A percentile compares a stretch with the other conserved stretches of the same genome.
phyloP scores from a whole-genome alignment of 768 basidiomycete genomes.

The Rhizopogon rudus region DNA sequence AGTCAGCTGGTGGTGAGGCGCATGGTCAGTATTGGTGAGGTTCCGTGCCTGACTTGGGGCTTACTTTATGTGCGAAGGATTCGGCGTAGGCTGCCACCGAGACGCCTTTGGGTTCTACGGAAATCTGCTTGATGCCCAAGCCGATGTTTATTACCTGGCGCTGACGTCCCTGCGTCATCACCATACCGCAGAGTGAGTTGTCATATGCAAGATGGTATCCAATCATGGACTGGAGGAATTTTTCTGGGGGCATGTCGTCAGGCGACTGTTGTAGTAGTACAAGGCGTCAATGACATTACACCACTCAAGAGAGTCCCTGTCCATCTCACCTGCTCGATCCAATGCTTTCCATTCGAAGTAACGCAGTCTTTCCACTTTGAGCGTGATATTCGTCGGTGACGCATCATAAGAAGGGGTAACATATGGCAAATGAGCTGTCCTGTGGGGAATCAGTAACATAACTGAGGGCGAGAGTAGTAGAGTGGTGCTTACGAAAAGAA shows the following conservation, averaged over 20 bases:
- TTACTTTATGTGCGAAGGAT: slow-evolving; percentile 71
- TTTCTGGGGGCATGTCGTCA: slow-evolving; percentile 59
- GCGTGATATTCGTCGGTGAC: slow-evolving; percentile 74
- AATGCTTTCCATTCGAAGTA: slow-evolving; percentile 64
- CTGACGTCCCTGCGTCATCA: slow-evolving; percentile 75
- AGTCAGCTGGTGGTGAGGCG: slow-evolving; percentile 32
- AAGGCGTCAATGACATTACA: slow-evolving; percentile 6
- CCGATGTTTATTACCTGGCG: slow-evolving; percentile 79
- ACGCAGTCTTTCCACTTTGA: slow-evolving; percentile 66
- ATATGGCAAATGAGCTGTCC: slow-evolving; percentile 70
- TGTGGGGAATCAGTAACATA: slow-evolving; percentile 22
- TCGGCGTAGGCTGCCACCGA: slow-evolving; percentile 62
- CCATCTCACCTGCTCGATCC: slow-evolving; percentile 68
- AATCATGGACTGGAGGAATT: slow-evolving; percentile 68
- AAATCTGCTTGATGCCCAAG: slow-evolving; percentile 68
- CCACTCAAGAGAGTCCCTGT: background rate
- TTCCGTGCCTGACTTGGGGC: slow-evolving; percentile 10
- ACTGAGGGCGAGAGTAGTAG: background rate
- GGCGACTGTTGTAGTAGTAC: slow-evolving; percentile 32
- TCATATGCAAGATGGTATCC: slow-evolving; percentile 72
- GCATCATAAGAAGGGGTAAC: slow-evolving; percentile 81
- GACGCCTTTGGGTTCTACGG: slow-evolving; percentile 55
- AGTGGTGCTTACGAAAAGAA: slow-evolving; percentile 53
- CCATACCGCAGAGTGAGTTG: slow-evolving; percentile 74
- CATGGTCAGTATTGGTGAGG: background rate